phyloP scores from a whole-genome alignment of 306 rosid genomes.

The Lathyrus sativus region DNA sequence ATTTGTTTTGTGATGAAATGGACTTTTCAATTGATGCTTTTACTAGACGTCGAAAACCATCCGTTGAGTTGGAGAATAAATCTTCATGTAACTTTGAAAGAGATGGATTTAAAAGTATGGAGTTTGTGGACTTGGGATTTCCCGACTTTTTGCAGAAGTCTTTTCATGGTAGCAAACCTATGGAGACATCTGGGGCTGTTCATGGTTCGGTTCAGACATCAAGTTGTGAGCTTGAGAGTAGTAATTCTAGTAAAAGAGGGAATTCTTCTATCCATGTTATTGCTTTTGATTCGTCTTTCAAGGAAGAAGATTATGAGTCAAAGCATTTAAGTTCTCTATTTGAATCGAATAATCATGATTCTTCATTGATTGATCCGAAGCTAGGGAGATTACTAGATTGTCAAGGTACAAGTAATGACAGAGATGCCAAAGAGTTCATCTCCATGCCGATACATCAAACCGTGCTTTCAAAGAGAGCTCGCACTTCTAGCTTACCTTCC shows the following conservation, averaged over 20 bases:
- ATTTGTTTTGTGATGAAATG: slow-evolving; percentile 61
- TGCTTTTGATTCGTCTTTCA: slow-evolving; percentile 53
- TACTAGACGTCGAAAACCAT: slow-evolving; percentile 49
- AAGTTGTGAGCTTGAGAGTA: slow-evolving; percentile 51
- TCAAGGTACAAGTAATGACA: slow-evolving; percentile 39
- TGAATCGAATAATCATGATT: slow-evolving; percentile 48
- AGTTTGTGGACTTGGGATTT: slow-evolving; percentile 58
- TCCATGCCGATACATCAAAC: slow-evolving; percentile 37
- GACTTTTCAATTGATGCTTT: slow-evolving; percentile 64
- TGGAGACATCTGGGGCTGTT: slow-evolving; percentile 38
- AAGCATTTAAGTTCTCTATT: slow-evolving; percentile 47
- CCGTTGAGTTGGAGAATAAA: slow-evolving; percentile 61
- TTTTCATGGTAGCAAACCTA: slow-evolving; percentile 40
- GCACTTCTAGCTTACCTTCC: slow-evolving; percentile 43
- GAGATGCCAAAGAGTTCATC: slow-evolving; percentile 37
- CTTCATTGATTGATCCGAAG: slow-evolving; percentile 64
- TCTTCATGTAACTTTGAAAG: slow-evolving; percentile 44
- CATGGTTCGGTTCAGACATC: not conserved
- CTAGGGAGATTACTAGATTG: slow-evolving; percentile 62
- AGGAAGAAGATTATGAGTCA: slow-evolving; percentile 59
- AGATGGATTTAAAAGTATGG: slow-evolving; percentile 56
- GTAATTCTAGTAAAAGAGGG: slow-evolving; percentile 43
- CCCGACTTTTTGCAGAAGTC: slow-evolving; percentile 54
- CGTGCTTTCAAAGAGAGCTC: slow-evolving; percentile 50
- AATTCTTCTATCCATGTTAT: slow-evolving; percentile 55